These are phyloP conservation scores for Aulographum hederae DNA, from an alignment of 2,329 filamentous ascomycete species.

Conservation along the genomic window DNA sequence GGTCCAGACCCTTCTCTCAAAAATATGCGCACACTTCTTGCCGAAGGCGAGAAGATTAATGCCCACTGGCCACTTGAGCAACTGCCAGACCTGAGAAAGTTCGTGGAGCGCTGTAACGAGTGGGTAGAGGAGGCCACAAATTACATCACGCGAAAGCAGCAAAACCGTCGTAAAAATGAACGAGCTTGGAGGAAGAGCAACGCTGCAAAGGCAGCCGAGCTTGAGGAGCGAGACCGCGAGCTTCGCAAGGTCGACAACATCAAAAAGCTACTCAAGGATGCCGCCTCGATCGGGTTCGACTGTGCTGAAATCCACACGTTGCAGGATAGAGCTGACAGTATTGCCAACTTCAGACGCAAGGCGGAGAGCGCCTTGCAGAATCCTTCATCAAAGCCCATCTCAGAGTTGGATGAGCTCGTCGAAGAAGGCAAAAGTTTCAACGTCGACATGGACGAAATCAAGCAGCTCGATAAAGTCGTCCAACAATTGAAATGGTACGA, in stretches of 20 bases:
- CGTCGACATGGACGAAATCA: constrained; percentile 77
- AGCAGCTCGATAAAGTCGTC: constrained; percentile 59
- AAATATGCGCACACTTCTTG: constrained; percentile 61
- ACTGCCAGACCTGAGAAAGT: constrained; percentile 63
- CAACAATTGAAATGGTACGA: constrained; percentile 83
- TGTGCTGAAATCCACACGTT: constrained; percentile 78
- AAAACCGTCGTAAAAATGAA: constrained; percentile 89
- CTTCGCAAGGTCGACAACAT: constrained; percentile 80
- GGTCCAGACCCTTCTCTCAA: constrained; percentile 75
- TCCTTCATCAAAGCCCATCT: constrained; percentile 41
- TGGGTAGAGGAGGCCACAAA: constrained; percentile 96
- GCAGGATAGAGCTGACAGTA: constrained; percentile 67
- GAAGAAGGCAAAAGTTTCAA: constrained; percentile 80
- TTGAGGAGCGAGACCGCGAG: constrained; percentile 70
- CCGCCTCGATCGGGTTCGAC: constrained; percentile 78
- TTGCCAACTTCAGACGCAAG: constrained; percentile 66
- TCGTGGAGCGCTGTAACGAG: constrained; percentile 91
- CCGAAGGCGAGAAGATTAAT: constrained; percentile 80
- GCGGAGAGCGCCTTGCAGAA: constrained; percentile 54
- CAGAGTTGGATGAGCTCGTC: constrained; percentile 76
- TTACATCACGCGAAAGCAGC: constrained; percentile 93
- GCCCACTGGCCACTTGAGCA: constrained; percentile 65
- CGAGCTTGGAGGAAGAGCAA: constrained; percentile 62
- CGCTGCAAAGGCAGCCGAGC: constrained; percentile 45
- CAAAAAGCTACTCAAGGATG: constrained; percentile 63